Evolutionary conservation across 345 rosid genomes (phyloP).

Genomic region (Citropsis articulata): DNA sequence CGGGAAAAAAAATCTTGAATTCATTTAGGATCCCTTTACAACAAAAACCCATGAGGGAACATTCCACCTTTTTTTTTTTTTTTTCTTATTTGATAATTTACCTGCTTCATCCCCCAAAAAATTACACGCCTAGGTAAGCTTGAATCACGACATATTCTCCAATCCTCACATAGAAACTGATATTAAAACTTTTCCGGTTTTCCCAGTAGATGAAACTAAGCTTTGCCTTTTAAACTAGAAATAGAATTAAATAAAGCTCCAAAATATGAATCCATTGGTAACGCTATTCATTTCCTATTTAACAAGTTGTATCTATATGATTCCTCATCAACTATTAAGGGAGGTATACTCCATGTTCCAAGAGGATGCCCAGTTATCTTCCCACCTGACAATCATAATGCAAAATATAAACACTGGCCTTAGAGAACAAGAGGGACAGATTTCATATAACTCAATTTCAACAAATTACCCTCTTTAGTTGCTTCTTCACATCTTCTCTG

Average conservation of each 20-base stretch:
- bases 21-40: too few species aligned
- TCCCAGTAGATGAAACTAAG: neutral
- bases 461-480: conserved; percentile 69
- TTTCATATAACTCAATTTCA: neutral
- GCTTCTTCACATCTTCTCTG: conserved; percentile 85
- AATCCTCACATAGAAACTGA: neutral
- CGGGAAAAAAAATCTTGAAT: too few species aligned
- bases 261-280: neutral
- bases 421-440: neutral
- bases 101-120: neutral
- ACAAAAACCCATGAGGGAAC: too few species aligned
- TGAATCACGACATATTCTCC: neutral
- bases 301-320: conserved; percentile 32
- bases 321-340: conserved; percentile 61
- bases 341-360: conserved; percentile 84
- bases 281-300: neutral
- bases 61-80: neutral
- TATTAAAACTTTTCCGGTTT: neutral
- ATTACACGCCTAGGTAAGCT: neutral
- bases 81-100: neutral
- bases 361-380: conserved; percentile 49
- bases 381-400: conserved; percentile 48
- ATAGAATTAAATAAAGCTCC: neutral
- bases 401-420: neutral
- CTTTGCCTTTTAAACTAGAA: neutral